Conservation (phyloP, 2,329 filamentous ascomycete species). For the Fusarium setosum region DNA sequence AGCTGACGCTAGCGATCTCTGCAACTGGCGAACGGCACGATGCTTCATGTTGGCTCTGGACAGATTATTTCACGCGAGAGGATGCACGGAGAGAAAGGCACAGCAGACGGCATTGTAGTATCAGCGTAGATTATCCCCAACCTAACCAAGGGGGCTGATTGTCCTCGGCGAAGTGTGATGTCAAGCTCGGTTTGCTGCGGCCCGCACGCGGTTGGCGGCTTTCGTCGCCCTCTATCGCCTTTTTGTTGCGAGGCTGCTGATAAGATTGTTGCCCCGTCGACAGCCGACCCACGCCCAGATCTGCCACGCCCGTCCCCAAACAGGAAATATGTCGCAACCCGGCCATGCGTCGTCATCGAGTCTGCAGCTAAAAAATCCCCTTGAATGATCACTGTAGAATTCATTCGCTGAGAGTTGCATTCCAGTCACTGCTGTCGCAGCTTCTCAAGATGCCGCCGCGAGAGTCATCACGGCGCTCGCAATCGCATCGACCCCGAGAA, state of each 20-base stretch:
- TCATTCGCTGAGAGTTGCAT: constrained; percentile 34
- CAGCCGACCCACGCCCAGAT: constrained; percentile 34
- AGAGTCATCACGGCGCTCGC: constrained; percentile 48
- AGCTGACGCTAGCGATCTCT: constrained; percentile 41
- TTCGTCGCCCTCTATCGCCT: constrained; percentile 35
- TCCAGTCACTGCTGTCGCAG: constrained; percentile 35
- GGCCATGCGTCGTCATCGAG: constrained; percentile 26
- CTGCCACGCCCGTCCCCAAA: constrained; percentile 37
- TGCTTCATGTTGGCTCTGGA: constrained; percentile 46
- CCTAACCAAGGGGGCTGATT: too few species aligned
- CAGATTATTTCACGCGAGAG: constrained; percentile 5
- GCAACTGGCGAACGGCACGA: constrained; percentile 45
- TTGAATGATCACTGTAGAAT: constrained; percentile 14
- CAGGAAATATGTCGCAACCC: constrained; percentile 32
- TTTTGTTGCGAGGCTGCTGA: constrained; percentile 27
- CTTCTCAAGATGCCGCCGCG: constrained; percentile 49
- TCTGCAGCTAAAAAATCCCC: constrained; percentile 17
- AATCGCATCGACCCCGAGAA: constrained; percentile 38
- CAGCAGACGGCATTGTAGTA: constrained; percentile 23
- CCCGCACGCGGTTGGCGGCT: constrained; percentile 47
- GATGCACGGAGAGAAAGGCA: constrained; percentile 18
- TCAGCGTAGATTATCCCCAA: constrained; percentile 34
- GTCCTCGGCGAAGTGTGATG: constrained; percentile 45
- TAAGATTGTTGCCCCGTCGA: constrained; percentile 58
- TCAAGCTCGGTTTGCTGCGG: constrained; percentile 53